Conservation (phyloP, 2,329 filamentous ascomycete species). For the Zasmidium angulare region DNA sequence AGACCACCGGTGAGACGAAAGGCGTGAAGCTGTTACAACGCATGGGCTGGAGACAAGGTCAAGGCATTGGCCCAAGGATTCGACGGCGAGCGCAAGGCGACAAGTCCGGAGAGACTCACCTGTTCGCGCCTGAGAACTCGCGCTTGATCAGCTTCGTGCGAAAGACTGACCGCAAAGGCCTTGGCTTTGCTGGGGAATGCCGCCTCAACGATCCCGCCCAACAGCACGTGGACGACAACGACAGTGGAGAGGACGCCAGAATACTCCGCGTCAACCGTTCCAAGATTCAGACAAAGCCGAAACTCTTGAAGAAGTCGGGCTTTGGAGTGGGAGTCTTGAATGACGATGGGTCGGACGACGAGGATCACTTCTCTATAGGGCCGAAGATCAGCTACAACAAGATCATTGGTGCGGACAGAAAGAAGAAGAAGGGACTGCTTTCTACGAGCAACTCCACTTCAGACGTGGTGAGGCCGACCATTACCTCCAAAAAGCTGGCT, state of each 20-base stretch:
- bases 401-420: conserved; percentile 77
- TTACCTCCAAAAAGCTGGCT: conserved; percentile 68
- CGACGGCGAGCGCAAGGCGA: conserved; percentile 70
- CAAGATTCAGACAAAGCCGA: conserved; percentile 37
- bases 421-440: conserved; percentile 61
- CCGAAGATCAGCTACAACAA: conserved; percentile 86
- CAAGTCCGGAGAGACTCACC: conserved; percentile 56
- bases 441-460: conserved; percentile 25
- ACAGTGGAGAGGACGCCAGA: conserved; percentile 31
- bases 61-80: conserved; percentile 87
- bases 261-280: conserved; percentile 33
- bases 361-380: conserved; percentile 89
- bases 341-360: conserved; percentile 90
- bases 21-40: conserved; percentile 79
- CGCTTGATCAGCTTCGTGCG: conserved; percentile 64
- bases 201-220: conserved; percentile 45
- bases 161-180: conserved; percentile 68
- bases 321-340: conserved; percentile 89
- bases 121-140: conserved; percentile 84
- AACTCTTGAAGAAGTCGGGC: conserved; percentile 62
- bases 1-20: conserved; percentile 75
- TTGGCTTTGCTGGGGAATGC: conserved; percentile 65
- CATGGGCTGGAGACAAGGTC: conserved; percentile 96
- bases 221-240: conserved; percentile 33
- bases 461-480: conserved; percentile 53